Conservation (phyloP, 116 monocot species). For the Papilionanthe hybrid region DNA sequence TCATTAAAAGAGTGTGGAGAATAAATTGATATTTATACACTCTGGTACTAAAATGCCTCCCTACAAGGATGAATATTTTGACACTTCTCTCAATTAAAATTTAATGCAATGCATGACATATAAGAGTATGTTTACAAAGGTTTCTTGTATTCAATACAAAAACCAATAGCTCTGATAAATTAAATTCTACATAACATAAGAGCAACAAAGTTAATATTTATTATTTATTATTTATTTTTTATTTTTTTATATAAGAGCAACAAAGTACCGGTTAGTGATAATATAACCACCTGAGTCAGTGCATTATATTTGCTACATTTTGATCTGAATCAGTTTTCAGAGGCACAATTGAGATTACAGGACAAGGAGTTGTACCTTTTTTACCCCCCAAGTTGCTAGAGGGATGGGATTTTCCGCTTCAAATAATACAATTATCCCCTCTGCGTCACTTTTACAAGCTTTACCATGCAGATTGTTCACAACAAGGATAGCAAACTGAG, state of each 20-base stretch:
- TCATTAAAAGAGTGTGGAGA: too few relatives aligned
- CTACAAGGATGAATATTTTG: neutral
- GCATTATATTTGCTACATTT: neutral
- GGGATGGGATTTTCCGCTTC: slow-evolving; percentile 49
- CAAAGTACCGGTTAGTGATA: too few relatives aligned
- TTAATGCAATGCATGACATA: neutral
- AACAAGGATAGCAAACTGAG: slow-evolving; percentile 71
- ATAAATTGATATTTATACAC: too few relatives aligned
- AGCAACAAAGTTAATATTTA: too few relatives aligned
- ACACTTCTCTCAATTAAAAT: neutral
- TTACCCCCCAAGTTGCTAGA: slow-evolving; percentile 58
- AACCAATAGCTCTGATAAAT: too few relatives aligned
- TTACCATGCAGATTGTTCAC: slow-evolving; percentile 15
- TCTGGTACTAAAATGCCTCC: too few relatives aligned
- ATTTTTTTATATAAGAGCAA: too few relatives aligned
- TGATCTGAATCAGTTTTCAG: neutral
- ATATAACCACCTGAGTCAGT: neutral
- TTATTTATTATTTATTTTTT: too few relatives aligned
- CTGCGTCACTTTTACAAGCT: slow-evolving; percentile 15
- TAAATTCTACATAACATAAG: too few relatives aligned
- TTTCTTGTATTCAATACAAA: too few relatives aligned
- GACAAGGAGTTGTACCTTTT: slow-evolving; percentile 47
- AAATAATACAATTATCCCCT: slow-evolving; percentile 78
- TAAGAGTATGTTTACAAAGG: neutral
- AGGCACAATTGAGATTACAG: neutral